Evolutionary conservation across 2,329 filamentous ascomycete genomes (phyloP), one percentile per base, ranked within the genome.

Genomic region (Fusarium euwallaceae): DNA sequence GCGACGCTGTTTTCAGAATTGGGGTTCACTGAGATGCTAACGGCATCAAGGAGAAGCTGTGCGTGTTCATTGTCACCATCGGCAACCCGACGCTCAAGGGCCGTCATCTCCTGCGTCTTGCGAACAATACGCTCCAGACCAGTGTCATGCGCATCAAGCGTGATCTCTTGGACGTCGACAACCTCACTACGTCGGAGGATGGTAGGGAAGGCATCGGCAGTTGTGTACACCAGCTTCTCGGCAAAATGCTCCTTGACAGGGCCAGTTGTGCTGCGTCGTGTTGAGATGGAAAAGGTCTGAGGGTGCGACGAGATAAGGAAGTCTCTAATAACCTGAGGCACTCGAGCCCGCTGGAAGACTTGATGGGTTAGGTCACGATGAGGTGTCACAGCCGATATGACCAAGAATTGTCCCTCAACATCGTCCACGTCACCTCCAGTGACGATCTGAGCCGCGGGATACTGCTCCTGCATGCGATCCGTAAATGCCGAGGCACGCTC

Each of bases 121-220:
- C 95, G 91, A 77, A 94, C 92, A 36, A 97, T 96, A 17, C 96
- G 92, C 81, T 98, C 96, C 70, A 98, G 87, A 0, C 93, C 96
- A n/a, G 95, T 95, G 82, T 98, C 93, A 68, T 97, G 87, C 8
- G 95, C 92, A 36, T 89, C 89, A 29, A 98, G 86, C 12, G 88
- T 88, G 20, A 95, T 82, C 59, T 92, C 92, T 20, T 92, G 89
- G 1, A 89, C 87, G 8, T 90, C 86, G 16, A 97, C 84, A 70
- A 98, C 93, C 83, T 98, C 95, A 77, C 94, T 97, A 65, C 95
- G 91, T 36, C 95, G 91, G 29, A 98, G 86, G 59, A 98, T 97
- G 2, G 95, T 98, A 1, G 96, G 97, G 84, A 98, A 98, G 1
- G 92, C 84, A 78, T 98, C 95, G 0, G 92, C 92, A 1, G 95